phyloP scores from a whole-genome alignment of 2,329 filamentous ascomycete genomes.

The Claviceps sorghi region DNA sequence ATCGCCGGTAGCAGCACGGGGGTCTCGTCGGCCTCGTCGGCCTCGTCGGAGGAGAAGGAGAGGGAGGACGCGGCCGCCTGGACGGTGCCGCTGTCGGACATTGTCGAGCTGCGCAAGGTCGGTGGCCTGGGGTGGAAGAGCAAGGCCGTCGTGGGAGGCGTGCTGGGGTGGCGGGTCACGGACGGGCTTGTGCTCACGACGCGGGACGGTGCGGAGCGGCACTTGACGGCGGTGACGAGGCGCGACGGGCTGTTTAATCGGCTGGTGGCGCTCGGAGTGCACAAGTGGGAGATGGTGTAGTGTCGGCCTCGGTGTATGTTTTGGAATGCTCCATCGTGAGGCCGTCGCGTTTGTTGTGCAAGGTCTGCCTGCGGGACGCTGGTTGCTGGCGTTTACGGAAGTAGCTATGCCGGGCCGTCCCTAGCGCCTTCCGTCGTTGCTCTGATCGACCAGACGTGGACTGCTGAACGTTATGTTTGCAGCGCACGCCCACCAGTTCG shows the following conservation, averaged over 20 bases:
- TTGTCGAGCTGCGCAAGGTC: slow-evolving; percentile 61
- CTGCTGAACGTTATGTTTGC: too few species aligned
- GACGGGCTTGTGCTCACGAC: slow-evolving; percentile 59
- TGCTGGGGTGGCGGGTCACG: slow-evolving; percentile 50
- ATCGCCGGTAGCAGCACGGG: slow-evolving; percentile 27
- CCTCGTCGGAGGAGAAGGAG: not conserved
- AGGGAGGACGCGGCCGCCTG: slow-evolving; percentile 30
- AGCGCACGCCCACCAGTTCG: too few species aligned
- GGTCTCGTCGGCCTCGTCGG: too few species aligned
- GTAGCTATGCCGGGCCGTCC: too few species aligned
- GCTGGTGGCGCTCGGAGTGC: slow-evolving; percentile 57
- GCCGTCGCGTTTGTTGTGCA: too few species aligned
- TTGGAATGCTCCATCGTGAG: too few species aligned
- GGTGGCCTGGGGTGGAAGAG: slow-evolving; percentile 76
- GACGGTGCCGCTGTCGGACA: slow-evolving; percentile 55
- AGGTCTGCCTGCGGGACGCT: too few species aligned
- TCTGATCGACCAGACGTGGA: too few species aligned
- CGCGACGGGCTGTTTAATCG: slow-evolving; percentile 73
- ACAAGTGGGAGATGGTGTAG: slow-evolving; percentile 73
- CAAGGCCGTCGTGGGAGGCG: slow-evolving; percentile 70
- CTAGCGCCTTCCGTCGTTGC: not conserved
- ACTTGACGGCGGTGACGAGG: slow-evolving; percentile 54
- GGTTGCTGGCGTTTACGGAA: too few species aligned
- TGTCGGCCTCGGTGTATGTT: not conserved
- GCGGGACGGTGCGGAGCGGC: slow-evolving; percentile 25